Evolutionary conservation across 1,139 yeast species (phyloP).

Genomic region (Taphrina deformans): DNA sequence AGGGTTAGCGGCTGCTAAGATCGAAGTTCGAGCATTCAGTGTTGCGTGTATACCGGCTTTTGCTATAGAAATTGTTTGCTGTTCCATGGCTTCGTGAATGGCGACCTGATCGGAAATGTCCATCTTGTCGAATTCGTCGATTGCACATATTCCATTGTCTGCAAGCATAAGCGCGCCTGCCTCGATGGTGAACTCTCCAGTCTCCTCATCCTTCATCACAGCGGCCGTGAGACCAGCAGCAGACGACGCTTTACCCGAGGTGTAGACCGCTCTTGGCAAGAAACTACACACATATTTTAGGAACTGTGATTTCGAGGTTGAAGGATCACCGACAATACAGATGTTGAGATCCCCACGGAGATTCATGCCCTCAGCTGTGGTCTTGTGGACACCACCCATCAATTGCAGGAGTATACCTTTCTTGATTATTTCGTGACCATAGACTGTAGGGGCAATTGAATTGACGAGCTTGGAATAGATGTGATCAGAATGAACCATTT

Average conservation of each 20-base stretch:
- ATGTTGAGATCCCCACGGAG: constrained; percentile 96
- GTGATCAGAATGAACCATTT: constrained; percentile 88
- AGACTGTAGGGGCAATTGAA: constrained; percentile 94
- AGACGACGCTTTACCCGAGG: constrained; percentile 97
- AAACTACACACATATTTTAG: constrained; percentile 89
- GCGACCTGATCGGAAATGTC: constrained; percentile 95
- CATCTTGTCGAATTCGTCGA: constrained; percentile 98
- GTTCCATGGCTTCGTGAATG: constrained; percentile 99
- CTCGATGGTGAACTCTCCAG: constrained; percentile 95
- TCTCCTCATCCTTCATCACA: constrained; percentile 95
- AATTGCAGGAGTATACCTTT: constrained; percentile 87
- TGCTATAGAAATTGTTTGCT: constrained; percentile 95
- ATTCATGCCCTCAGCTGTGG: constrained; percentile 90
- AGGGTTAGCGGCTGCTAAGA: constrained; percentile 97
- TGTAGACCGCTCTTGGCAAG: constrained; percentile 91
- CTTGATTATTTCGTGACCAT: constrained; percentile 92
- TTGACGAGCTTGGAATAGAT: constrained; percentile 81
- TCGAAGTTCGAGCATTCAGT: constrained; percentile 90
- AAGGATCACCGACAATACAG: constrained; percentile 97
- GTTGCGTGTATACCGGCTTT: constrained; percentile 99
- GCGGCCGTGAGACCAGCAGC: constrained; percentile 99
- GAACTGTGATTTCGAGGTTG: constrained; percentile 95
- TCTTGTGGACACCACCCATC: constrained; percentile 94
- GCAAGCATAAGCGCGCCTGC: constrained; percentile 99
- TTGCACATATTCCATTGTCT: constrained; percentile 97